phyloP scores from a whole-genome alignment of 2,329 filamentous ascomycete species.

The Malbranchea zuffiana region DNA sequence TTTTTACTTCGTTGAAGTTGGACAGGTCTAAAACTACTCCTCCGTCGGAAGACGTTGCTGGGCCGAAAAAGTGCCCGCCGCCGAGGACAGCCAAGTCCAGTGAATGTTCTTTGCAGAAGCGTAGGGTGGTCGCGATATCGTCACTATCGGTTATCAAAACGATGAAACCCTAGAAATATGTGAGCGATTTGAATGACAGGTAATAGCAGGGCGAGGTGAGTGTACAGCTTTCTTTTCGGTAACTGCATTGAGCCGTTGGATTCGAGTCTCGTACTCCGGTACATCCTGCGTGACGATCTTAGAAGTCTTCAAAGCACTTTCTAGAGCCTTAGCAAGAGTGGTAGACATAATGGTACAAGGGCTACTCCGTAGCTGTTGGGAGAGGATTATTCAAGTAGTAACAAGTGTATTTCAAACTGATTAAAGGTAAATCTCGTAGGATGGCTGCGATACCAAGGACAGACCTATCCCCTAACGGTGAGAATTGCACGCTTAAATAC shows the following conservation, averaged over 20 bases:
- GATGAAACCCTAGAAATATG: background rate
- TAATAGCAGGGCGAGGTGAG: background rate
- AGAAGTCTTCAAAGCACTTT: background rate
- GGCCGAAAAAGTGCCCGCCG: background rate
- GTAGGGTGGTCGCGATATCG: background rate
- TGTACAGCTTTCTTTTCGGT: constrained; percentile 2
- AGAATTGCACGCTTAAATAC: too few species aligned
- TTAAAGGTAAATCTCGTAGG: too few species aligned
- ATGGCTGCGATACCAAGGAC: too few species aligned
- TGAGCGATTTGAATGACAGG: background rate
- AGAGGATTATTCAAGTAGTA: too few species aligned
- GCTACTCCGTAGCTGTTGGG: too few species aligned
- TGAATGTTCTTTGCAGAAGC: background rate
- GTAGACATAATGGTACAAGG: background rate
- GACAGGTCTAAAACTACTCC: background rate
- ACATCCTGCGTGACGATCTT: background rate
- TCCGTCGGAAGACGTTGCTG: background rate
- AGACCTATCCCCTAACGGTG: too few species aligned
- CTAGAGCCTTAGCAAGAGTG: background rate
- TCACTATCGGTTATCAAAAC: background rate
- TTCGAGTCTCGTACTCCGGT: background rate
- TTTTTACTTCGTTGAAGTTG: background rate
- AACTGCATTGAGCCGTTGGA: background rate
- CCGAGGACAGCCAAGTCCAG: background rate
- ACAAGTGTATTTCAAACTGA: too few species aligned